Percentiles rank a stretch among this genome's conserved stretches.
phyloP scores from a whole-genome alignment of 768 basidiomycete genomes.

The Panaeolus papilionaceus region DNA sequence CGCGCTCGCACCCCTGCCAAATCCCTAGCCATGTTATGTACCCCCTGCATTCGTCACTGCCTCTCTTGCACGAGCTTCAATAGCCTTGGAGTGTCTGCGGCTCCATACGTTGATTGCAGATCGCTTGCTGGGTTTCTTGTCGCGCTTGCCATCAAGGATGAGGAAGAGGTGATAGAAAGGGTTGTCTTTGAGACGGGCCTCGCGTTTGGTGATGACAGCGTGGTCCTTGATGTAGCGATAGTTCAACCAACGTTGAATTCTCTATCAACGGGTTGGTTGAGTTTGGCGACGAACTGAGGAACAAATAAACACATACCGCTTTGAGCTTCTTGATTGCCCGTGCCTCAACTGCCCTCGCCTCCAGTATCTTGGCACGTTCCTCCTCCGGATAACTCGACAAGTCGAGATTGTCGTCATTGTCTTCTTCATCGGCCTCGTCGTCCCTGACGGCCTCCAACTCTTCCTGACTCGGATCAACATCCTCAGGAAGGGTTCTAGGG shows the following conservation, averaged over 20 bases:
- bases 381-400: neutral
- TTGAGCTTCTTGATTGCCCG: neutral
- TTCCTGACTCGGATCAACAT: conserved; percentile 19
- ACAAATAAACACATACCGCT: neutral
- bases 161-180: neutral
- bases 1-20: neutral
- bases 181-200: conserved; percentile 10
- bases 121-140: neutral
- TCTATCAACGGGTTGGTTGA: neutral
- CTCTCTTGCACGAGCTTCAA: neutral
- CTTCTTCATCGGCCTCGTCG: conserved; percentile 10
- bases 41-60: too few species aligned
- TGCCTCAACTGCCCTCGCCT: neutral
- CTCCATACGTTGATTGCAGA: neutral
- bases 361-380: neutral
- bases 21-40: too few species aligned
- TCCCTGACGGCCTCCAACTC: conserved; percentile 18
- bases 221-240: conserved; percentile 11
- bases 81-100: neutral
- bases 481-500: conserved; percentile 12
- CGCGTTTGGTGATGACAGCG: neutral
- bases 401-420: neutral
- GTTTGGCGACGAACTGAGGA: neutral
- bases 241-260: conserved; percentile 17
- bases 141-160: neutral